Conservation (phyloP, 371 early-diverging fungal genomes). For the Entomophthora muscae region DNA sequence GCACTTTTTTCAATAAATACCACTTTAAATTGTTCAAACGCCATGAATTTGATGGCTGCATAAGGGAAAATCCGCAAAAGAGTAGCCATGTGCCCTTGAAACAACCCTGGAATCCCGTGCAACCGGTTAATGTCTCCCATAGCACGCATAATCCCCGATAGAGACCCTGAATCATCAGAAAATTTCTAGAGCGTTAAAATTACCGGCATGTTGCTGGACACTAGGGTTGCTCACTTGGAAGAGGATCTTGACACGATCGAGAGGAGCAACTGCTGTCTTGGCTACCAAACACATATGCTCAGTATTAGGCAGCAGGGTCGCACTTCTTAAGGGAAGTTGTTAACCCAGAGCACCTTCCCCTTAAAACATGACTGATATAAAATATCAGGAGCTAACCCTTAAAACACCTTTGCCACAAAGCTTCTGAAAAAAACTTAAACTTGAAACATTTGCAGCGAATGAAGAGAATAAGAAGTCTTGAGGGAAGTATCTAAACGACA, state of each 20-base stretch:
- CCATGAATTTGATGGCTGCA: conserved; percentile 89
- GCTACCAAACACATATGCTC: conserved; percentile 22
- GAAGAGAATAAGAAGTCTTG: neutral
- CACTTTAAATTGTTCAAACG: conserved; percentile 70
- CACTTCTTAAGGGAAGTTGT: neutral
- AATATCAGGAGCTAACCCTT: neutral
- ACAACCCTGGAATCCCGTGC: conserved; percentile 65
- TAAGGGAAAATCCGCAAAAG: conserved; percentile 88
- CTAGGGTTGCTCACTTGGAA: conserved; percentile 85
- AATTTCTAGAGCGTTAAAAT: neutral
- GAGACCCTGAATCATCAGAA: conserved; percentile 39
- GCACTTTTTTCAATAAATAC: conserved; percentile 19
- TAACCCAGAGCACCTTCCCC: neutral
- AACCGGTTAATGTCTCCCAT: conserved; percentile 44
- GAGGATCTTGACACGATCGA: conserved; percentile 94
- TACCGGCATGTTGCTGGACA: conserved; percentile 70
- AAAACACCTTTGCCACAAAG: neutral
- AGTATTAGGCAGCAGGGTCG: conserved; percentile 9
- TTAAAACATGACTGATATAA: neutral
- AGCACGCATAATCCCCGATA: conserved; percentile 70
- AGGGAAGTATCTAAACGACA: neutral
- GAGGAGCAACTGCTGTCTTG: conserved; percentile 86
- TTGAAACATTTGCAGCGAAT: neutral
- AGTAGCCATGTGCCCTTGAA: conserved; percentile 89
- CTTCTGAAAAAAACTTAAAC: neutral